These are phyloP conservation scores for Chamaecrista fasciculata DNA, from an alignment of 306 rosid species.

Conservation along the genomic window DNA sequence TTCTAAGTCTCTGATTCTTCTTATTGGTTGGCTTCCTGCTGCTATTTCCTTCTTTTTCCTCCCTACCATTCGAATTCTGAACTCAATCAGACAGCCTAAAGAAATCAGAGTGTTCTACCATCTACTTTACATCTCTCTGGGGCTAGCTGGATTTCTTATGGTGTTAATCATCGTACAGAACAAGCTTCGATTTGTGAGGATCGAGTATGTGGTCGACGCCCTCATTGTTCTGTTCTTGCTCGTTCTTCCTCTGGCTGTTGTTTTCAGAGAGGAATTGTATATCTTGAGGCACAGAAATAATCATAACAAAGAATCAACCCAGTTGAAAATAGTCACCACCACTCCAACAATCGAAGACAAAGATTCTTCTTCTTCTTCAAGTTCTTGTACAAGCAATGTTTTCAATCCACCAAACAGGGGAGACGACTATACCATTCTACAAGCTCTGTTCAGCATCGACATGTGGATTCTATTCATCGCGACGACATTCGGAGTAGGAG, in stretches of 20 bases:
- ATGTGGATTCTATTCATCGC: slow-evolving; percentile 50
- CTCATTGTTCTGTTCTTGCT: slow-evolving; percentile 37
- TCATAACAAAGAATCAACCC: too few relatives aligned
- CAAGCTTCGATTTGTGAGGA: slow-evolving; percentile 34
- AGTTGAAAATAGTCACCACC: slow-evolving; percentile 9
- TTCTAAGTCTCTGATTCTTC: slow-evolving; percentile 42
- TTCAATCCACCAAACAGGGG: slow-evolving; percentile 64
- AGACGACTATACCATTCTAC: slow-evolving; percentile 65
- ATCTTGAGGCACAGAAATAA: slow-evolving; percentile 41
- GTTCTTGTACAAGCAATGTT: slow-evolving; percentile 27
- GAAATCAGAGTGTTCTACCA: slow-evolving; percentile 53
- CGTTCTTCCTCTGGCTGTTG: slow-evolving; percentile 48
- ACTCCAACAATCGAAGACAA: too few relatives aligned
- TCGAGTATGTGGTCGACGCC: slow-evolving; percentile 38
- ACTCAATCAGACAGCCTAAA: slow-evolving; percentile 26
- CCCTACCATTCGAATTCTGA: slow-evolving; percentile 38
- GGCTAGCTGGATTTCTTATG: slow-evolving; percentile 66
- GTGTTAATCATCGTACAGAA: slow-evolving; percentile 48
- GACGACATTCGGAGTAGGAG: slow-evolving; percentile 48
- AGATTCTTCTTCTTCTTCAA: too few relatives aligned
- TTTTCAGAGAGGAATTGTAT: slow-evolving; percentile 43
- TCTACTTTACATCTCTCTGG: slow-evolving; percentile 60
- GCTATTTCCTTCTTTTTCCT: slow-evolving; percentile 49
- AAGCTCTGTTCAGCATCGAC: slow-evolving; percentile 71
- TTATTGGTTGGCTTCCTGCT: slow-evolving; percentile 67